Evolutionary conservation across 2,329 filamentous ascomycete genomes (phyloP).

Genomic region (Cordyceps fumosorosea): DNA sequence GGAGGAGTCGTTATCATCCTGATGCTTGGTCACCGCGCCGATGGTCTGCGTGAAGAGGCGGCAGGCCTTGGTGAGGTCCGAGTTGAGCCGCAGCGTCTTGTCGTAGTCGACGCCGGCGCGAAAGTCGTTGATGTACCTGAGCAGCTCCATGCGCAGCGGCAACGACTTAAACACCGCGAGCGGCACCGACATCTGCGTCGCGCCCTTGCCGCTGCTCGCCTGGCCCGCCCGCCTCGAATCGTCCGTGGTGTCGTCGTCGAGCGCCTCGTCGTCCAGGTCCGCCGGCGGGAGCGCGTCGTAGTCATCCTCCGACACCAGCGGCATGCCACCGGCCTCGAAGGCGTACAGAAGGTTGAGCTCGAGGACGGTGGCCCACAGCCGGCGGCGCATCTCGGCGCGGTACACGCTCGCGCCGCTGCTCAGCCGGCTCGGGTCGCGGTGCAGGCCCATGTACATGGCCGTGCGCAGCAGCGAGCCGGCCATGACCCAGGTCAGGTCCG

Average conservation of each 20-base stretch:
- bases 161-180: slow-evolving; percentile 39
- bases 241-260: slow-evolving; percentile 31
- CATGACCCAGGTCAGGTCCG: slow-evolving; percentile 47
- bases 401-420: slow-evolving; percentile 39
- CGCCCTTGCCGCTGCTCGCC: slow-evolving; percentile 20
- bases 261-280: slow-evolving; percentile 46
- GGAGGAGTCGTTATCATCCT: slow-evolving; percentile 7
- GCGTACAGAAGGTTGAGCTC: slow-evolving; percentile 48
- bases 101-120: slow-evolving; percentile 37
- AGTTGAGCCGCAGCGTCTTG: slow-evolving; percentile 39
- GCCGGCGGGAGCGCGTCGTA: slow-evolving; percentile 45
- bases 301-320: slow-evolving; percentile 38
- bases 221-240: slow-evolving; percentile 13
- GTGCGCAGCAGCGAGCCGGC: slow-evolving; percentile 44
- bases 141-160: slow-evolving; percentile 35
- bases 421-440: slow-evolving; percentile 48
- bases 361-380: slow-evolving; percentile 50
- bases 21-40: slow-evolving; percentile 28
- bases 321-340: slow-evolving; percentile 44
- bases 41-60: slow-evolving; percentile 27
- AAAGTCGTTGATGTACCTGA: slow-evolving; percentile 42
- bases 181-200: slow-evolving; percentile 44
- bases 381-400: slow-evolving; percentile 46
- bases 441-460: slow-evolving; percentile 52
- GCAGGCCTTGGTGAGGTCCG: slow-evolving; percentile 36